Conservation (phyloP, 768 basidiomycete species). For the Lactarius trivialis region DNA sequence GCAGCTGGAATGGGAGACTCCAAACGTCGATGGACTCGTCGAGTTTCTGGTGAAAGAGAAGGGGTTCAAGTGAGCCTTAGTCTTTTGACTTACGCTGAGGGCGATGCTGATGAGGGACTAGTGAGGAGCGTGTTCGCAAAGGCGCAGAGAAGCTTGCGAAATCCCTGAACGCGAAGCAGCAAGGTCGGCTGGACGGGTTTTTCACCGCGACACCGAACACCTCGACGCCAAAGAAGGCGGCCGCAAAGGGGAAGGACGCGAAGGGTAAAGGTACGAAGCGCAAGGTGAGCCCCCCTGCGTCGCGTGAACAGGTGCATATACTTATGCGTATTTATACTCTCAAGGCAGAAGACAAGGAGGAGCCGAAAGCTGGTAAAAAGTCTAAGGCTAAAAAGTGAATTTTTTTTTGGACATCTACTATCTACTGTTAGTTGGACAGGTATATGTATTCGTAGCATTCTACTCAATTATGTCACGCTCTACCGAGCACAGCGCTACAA, state of each 20-base stretch:
- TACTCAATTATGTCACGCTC: background rate
- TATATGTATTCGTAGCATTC: conserved; percentile 2
- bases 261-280: conserved; percentile 38
- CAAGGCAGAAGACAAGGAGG: conserved; percentile 33
- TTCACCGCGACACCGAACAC: conserved; percentile 68
- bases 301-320: background rate
- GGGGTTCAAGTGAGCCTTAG: conserved; percentile 77
- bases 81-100: background rate
- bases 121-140: conserved; percentile 94
- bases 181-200: conserved; percentile 94
- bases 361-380: conserved; percentile 34
- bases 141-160: conserved; percentile 91
- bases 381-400: conserved; percentile 36
- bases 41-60: conserved; percentile 92
- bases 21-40: conserved; percentile 88
- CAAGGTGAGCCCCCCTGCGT: conserved; percentile 38
- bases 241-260: conserved; percentile 33
- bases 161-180: conserved; percentile 83
- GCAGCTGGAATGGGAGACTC: conserved; percentile 90
- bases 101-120: conserved; percentile 30
- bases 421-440: conserved; percentile 2
- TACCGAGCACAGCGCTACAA: background rate
- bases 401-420: background rate
- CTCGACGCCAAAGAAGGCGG: conserved; percentile 44
- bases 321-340: background rate